Conservation (phyloP, 495 filamentous ascomycete species). For the Penicillium paradoxum region DNA sequence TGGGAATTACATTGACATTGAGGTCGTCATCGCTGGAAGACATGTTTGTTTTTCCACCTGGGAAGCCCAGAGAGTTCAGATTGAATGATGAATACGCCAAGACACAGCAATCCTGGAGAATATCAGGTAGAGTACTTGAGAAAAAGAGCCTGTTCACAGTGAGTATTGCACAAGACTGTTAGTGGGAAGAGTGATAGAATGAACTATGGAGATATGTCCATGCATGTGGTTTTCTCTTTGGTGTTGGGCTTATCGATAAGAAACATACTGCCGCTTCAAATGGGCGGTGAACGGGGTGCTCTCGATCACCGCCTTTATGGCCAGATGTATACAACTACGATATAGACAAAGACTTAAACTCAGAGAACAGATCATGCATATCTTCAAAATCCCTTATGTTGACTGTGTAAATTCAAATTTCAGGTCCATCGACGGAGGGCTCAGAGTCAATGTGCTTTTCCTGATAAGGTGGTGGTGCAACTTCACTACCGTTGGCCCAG, state of each 20-base stretch:
- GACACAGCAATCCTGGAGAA: neutral
- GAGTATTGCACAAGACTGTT: no score
- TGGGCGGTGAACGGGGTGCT: neutral
- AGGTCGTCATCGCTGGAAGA: slow-evolving; percentile 15
- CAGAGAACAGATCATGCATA: neutral
- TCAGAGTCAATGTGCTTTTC: slow-evolving; percentile 14
- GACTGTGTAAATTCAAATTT: slow-evolving; percentile 4
- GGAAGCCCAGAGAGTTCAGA: neutral
- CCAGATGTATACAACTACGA: neutral
- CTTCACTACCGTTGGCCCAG: slow-evolving; percentile 45
- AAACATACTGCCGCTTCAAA: neutral
- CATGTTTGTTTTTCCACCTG: neutral
- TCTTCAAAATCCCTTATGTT: neutral
- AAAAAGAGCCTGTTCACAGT: no score
- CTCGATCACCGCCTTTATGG: neutral
- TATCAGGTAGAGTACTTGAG: neutral
- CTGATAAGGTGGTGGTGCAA: slow-evolving; percentile 40
- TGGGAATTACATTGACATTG: slow-evolving; percentile 27
- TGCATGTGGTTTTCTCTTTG: slow-evolving; percentile 1
- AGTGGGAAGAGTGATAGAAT: no score
- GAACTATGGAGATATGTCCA: slow-evolving; percentile 1
- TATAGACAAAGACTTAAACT: no score
- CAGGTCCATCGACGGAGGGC: slow-evolving; percentile 5
- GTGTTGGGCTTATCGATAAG: slow-evolving; percentile 10
- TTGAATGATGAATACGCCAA: neutral